Evolutionary conservation across 2,329 filamentous ascomycete genomes (phyloP).

Genomic region (Mycosphaerella sp.): DNA sequence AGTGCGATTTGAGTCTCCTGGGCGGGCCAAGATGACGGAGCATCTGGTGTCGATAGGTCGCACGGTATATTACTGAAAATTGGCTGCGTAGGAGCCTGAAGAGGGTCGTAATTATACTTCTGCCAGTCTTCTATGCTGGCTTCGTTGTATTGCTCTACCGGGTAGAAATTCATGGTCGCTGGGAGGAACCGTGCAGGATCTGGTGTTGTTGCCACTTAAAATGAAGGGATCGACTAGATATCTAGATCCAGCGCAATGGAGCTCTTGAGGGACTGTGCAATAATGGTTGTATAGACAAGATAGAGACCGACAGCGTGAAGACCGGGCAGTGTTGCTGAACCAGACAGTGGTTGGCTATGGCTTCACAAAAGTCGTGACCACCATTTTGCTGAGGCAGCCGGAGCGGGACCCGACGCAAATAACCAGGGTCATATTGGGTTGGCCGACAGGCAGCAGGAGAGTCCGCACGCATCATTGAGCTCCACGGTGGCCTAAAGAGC

Average conservation of each 20-base stretch:
- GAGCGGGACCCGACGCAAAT: constrained; percentile 14
- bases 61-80: constrained; percentile 10
- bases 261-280: constrained; percentile 15
- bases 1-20: background rate
- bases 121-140: constrained; percentile 11
- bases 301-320: constrained; percentile 17
- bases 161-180: constrained; percentile 19
- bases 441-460: constrained; percentile 15
- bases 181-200: constrained; percentile 14
- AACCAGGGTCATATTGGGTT: constrained; percentile 8
- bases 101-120: constrained; percentile 13
- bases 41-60: background rate
- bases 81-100: constrained; percentile 19
- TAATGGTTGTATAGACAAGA: constrained; percentile 6
- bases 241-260: constrained; percentile 10
- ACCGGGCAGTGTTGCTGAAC: constrained; percentile 17
- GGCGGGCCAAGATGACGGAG: background rate
- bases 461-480: constrained; percentile 22
- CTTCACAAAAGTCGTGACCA: constrained; percentile 12
- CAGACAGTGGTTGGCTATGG: constrained; percentile 16
- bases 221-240: constrained; percentile 12
- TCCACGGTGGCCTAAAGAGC: constrained; percentile 17
- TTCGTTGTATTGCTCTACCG: constrained; percentile 11
- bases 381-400: constrained; percentile 13
- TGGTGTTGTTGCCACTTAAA: constrained; percentile 5